These are phyloP conservation scores for Lentinula edodes DNA, from an alignment of 768 basidiomycete genomes.

Conservation along the genomic window DNA sequence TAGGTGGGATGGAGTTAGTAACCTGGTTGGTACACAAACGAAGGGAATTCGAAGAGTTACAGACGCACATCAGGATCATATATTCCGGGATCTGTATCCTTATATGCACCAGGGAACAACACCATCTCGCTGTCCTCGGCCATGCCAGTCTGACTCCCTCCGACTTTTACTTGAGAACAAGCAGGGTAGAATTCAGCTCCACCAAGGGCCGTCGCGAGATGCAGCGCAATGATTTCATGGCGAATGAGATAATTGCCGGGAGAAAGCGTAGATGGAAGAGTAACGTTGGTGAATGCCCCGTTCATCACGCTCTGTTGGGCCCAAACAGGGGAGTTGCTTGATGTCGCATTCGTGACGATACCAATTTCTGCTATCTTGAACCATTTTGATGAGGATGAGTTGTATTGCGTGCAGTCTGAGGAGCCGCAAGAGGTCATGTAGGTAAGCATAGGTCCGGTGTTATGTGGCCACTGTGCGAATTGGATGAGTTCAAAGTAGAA, in stretches of 20 bases:
- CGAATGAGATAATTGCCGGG: conserved; percentile 72
- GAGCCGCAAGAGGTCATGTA: conserved; percentile 65
- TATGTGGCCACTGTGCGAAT: conserved; percentile 2
- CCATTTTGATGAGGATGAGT: conserved; percentile 56
- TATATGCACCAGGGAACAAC: conserved; percentile 68
- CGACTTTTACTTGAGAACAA: conserved; percentile 54
- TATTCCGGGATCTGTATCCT: conserved; percentile 65
- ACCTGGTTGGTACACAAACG: conserved; percentile 8
- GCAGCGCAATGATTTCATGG: conserved; percentile 77
- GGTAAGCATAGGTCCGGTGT: conserved; percentile 59
- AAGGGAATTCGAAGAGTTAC: neutral
- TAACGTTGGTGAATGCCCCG: conserved; percentile 34
- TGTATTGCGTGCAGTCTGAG: conserved; percentile 53
- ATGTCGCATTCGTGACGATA: conserved; percentile 25
- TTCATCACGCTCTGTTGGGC: conserved; percentile 23
- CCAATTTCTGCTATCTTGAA: conserved; percentile 67
- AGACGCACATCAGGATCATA: conserved; percentile 42
- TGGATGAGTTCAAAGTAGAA: neutral
- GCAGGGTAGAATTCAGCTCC: conserved; percentile 83
- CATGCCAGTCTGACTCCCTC: conserved; percentile 45
- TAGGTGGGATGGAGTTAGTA: conserved; percentile 1
- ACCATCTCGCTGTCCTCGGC: conserved; percentile 49
- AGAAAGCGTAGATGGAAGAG: conserved; percentile 45
- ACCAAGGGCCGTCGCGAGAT: conserved; percentile 45
- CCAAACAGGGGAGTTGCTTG: neutral